Percentiles rank a stretch among this genome's conserved stretches.
Conservation (phyloP, 2,329 filamentous ascomycete genomes). For the Drechslerella coelobrocha region DNA sequence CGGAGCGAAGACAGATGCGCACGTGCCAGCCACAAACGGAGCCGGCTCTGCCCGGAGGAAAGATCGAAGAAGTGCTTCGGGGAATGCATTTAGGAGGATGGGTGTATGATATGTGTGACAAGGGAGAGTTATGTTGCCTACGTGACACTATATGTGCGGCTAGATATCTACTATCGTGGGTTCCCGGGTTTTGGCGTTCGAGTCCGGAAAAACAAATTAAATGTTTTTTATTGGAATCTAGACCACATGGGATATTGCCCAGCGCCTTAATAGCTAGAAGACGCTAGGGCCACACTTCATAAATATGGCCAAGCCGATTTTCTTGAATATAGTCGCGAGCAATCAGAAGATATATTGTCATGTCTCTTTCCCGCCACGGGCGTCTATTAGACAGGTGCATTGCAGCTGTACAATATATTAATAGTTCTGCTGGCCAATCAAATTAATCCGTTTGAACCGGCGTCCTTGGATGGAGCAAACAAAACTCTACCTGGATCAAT, state of each 20-base stretch:
- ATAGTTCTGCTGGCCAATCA: neutral
- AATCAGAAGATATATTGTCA: neutral
- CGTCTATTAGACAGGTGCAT: constrained; percentile 1
- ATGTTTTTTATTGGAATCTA: no score
- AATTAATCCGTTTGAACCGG: neutral
- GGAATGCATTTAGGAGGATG: constrained; percentile 54
- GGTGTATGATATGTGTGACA: constrained; percentile 44
- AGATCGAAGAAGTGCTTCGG: constrained; percentile 54
- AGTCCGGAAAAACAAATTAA: constrained; percentile 23
- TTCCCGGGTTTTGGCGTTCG: constrained; percentile 40
- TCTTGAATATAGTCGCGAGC: neutral
- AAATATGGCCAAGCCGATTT: no score
- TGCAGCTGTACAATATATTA: neutral
- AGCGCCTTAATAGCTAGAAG: no score
- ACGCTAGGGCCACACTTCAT: no score
- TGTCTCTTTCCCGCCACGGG: neutral
- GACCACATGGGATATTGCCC: no score
- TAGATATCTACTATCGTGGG: constrained; percentile 39
- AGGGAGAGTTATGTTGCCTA: constrained; percentile 11
- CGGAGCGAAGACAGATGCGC: constrained; percentile 9
- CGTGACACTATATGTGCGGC: constrained; percentile 6
- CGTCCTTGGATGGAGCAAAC: neutral
- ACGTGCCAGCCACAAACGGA: constrained; percentile 24
- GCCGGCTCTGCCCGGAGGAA: constrained; percentile 38
- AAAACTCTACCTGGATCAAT: neutral